Percentiles rank a stretch among this genome's conserved stretches.
Conservation (phyloP, 169 alveolate genomes). For the Amoebophrya sp. region DNA sequence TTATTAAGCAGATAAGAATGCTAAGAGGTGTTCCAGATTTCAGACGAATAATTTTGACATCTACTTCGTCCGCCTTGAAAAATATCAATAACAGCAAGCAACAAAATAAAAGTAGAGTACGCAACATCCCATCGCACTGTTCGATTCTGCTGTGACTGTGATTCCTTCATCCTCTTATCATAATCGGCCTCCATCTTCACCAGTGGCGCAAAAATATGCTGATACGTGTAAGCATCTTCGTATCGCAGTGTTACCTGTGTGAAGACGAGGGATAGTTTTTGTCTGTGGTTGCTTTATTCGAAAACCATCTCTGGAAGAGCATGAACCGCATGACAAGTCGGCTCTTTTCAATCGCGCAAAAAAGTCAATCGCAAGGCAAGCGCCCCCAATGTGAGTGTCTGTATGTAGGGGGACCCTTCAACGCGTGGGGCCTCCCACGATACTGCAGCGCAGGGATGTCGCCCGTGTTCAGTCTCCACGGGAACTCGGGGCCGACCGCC, state of each 20-base stretch:
- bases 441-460: too few species aligned
- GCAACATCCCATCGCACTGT: conserved; percentile 66
- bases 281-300: too few species aligned
- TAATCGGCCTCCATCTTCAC: conserved; percentile 86
- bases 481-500: too few species aligned
- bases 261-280: too few species aligned
- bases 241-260: neutral
- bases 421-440: too few species aligned
- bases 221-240: conserved; percentile 57
- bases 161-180: conserved; percentile 79
- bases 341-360: too few species aligned
- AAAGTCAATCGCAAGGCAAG: too few species aligned
- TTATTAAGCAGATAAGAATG: conserved; percentile 44
- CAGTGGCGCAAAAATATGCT: conserved; percentile 67
- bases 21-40: neutral
- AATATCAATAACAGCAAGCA: neutral
- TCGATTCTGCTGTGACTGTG: conserved; percentile 72
- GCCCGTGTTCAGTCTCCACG: too few species aligned
- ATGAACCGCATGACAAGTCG: too few species aligned
- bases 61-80: neutral
- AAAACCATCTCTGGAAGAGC: too few species aligned
- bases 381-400: too few species aligned
- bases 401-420: too few species aligned
- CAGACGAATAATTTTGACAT: neutral
- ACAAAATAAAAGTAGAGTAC: neutral